phyloP scores from a whole-genome alignment of 2,329 filamentous ascomycete species.

The Hypoxylon sp. region DNA sequence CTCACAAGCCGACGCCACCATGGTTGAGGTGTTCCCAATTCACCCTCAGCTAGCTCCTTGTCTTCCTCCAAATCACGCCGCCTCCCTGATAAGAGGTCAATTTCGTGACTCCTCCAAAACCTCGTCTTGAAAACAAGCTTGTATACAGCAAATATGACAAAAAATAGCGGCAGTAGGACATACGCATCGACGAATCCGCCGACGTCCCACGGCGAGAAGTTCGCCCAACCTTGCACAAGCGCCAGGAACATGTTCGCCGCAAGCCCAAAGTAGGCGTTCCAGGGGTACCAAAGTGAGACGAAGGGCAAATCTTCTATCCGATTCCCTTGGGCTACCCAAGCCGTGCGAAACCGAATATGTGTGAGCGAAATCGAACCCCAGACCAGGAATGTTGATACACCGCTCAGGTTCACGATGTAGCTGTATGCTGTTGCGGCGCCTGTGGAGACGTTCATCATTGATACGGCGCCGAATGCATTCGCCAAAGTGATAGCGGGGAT shows the following conservation, averaged over 20 bases:
- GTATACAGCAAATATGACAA: constrained; percentile 63
- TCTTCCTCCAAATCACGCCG: constrained; percentile 62
- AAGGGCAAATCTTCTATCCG: constrained; percentile 63
- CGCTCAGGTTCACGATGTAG: constrained; percentile 75
- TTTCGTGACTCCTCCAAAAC: constrained; percentile 59
- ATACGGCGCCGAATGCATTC: constrained; percentile 74
- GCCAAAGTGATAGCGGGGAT: constrained; percentile 71
- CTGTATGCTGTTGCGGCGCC: constrained; percentile 70
- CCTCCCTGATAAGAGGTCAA: constrained; percentile 65
- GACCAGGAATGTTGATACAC: constrained; percentile 75
- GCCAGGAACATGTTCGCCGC: constrained; percentile 66
- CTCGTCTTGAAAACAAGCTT: constrained; percentile 64
- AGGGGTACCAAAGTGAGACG: constrained; percentile 63
- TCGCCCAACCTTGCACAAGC: constrained; percentile 69
- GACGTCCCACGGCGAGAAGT: constrained; percentile 64
- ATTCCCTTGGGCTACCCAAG: constrained; percentile 68
- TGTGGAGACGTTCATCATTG: constrained; percentile 77
- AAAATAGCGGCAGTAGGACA: constrained; percentile 67
- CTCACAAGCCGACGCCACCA: constrained; percentile 56
- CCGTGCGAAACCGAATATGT: constrained; percentile 75
- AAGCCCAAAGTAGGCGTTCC: constrained; percentile 67
- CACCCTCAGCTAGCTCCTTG: constrained; percentile 45
- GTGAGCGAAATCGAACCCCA: constrained; percentile 76
- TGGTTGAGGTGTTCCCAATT: constrained; percentile 39
- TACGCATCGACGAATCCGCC: constrained; percentile 71